Base-by-base conservation (phyloP, 257 asterid genomes). In the Capsicum baccatum region DNA sequence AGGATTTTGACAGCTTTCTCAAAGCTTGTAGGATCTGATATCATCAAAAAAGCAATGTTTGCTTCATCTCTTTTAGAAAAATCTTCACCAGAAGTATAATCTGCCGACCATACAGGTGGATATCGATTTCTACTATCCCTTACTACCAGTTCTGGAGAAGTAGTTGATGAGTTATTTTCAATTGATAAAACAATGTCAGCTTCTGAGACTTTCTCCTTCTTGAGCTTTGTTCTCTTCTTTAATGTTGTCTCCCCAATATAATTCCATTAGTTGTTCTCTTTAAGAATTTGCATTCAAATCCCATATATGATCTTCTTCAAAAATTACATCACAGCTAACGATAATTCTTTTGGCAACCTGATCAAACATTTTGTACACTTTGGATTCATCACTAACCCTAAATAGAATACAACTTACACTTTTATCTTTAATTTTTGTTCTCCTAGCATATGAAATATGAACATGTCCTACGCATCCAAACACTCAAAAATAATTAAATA, bases 341-440 rank as follows among this genome's bases (percentile, higher is more conserved):
- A 59, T 59, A 59, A 59, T 59, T 59, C 33, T 59, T 59, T 59
- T 59, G 5, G 33, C 9, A 59, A 59, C 6, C 0, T 62, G 60
- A 82, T 82, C 84, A 82, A 50, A 66, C 42, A 83, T 35, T n/a
- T 0, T 66, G 19, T 48, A 68, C 55, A 42, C 79, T 35, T 82
- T 82, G 5, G 79, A 62, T 47, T 48, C 79, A 17, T 13, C 79
- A 82, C 79, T 62, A 7, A 33, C 9, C 5, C 84, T 50, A n/a
- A 82, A 9, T 13, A 82, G 5, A 5, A 82, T 50, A 60, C 33
- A 64, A 4, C 37, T 17, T 12, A 8, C 19, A 48, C 79, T 82
- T 64, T 66, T 62, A 60, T 60, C 59, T 8, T 47, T 64, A 42
- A 64, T 26, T 12, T 82, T 44, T 8, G 3, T 82, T 47, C 79